Percentiles rank a stretch among this genome's conserved stretches.
Conservation (phyloP, 257 asterid genomes). For the Petrea volubilis region DNA sequence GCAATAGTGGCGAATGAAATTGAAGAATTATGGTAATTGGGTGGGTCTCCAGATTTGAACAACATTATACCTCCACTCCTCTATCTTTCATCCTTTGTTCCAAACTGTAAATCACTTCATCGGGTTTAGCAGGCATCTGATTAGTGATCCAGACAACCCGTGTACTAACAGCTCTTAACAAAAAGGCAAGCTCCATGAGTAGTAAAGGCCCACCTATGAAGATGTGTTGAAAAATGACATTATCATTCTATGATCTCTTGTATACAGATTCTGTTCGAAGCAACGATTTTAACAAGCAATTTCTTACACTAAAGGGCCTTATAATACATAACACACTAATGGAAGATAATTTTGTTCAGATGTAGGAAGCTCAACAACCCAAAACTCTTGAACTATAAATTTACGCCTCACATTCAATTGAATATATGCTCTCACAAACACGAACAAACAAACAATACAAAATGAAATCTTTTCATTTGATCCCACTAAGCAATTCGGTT, state of each 20-base stretch:
- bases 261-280: background rate
- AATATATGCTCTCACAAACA: background rate
- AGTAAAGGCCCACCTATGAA: slow-evolving; percentile 73
- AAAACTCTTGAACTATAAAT: background rate
- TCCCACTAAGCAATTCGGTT: background rate
- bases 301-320: background rate
- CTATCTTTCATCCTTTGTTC: slow-evolving; percentile 66
- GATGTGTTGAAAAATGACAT: slow-evolving; percentile 3
- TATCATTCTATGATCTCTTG: background rate
- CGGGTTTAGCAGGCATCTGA: slow-evolving; percentile 61
- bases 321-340: background rate
- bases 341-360: background rate
- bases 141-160: slow-evolving; percentile 78
- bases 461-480: background rate
- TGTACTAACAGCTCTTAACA: slow-evolving; percentile 69
- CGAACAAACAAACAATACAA: background rate
- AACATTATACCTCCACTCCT: slow-evolving; percentile 64
- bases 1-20: background rate
- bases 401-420: background rate
- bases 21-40: slow-evolving; percentile 2
- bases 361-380: background rate
- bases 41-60: slow-evolving; percentile 15
- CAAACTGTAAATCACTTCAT: slow-evolving; percentile 61
- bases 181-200: slow-evolving; percentile 84
- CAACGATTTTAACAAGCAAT: background rate